Conservation (phyloP, 768 basidiomycete genomes). For the Tephrocybe sp. region DNA sequence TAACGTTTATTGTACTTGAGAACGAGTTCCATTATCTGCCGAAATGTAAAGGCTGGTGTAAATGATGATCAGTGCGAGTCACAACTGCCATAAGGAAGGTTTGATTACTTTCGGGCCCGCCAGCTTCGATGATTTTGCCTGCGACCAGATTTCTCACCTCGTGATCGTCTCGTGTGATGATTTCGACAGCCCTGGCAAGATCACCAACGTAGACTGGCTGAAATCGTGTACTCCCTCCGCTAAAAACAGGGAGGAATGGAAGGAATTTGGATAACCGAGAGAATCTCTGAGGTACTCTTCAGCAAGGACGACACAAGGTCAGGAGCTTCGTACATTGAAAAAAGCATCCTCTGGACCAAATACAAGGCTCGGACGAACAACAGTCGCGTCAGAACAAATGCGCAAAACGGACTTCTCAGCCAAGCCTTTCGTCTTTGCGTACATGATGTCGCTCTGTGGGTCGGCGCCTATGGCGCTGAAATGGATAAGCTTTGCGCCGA, state of each 20-base stretch:
- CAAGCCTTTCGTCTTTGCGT: slow-evolving; percentile 60
- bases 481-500: slow-evolving; percentile 61
- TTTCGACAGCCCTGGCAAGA: slow-evolving; percentile 60
- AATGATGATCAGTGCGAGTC: too few species aligned
- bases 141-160: slow-evolving; percentile 41
- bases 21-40: slow-evolving; percentile 65
- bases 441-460: slow-evolving; percentile 53
- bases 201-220: slow-evolving; percentile 78
- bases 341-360: slow-evolving; percentile 79
- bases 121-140: slow-evolving; percentile 51
- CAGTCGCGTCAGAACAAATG: slow-evolving; percentile 49
- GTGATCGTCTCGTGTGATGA: slow-evolving; percentile 48
- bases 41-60: slow-evolving; percentile 62
- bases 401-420: slow-evolving; percentile 57
- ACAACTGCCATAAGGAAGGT: too few species aligned
- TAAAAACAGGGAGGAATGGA: slow-evolving; percentile 78
- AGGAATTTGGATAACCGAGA: slow-evolving; percentile 56
- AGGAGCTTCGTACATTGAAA: slow-evolving; percentile 54
- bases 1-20: slow-evolving; percentile 50
- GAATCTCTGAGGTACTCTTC: slow-evolving; percentile 47
- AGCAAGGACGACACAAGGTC: not conserved
- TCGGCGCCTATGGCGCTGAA: slow-evolving; percentile 80
- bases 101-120: slow-evolving; percentile 37
- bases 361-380: slow-evolving; percentile 71
- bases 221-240: slow-evolving; percentile 63